Conservation (phyloP, 2,329 filamentous ascomycete genomes). For the Immersiporthe knoxdaviesiana region DNA sequence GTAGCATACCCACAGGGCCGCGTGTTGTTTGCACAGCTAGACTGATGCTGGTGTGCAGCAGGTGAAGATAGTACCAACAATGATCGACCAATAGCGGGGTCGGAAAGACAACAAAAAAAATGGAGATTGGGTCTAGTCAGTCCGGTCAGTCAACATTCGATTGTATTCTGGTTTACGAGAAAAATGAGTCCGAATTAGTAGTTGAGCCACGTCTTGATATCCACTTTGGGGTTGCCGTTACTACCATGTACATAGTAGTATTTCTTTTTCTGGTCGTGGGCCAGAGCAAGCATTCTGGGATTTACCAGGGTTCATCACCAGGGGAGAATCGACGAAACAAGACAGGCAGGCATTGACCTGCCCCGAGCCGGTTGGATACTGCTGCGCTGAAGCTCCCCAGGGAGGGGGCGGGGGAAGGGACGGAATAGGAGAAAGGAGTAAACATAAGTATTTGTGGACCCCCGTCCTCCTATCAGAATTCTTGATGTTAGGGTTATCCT, state of each 20-base stretch:
- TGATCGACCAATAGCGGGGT: background rate
- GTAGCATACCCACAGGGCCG: conserved; percentile 3
- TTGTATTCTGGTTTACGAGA: background rate
- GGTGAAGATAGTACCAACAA: background rate
- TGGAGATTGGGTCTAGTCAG: background rate
- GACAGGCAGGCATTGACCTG: background rate
- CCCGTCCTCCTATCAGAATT: background rate
- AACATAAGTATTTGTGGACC: background rate
- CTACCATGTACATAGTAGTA: background rate
- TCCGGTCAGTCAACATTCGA: background rate
- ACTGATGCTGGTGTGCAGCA: background rate
- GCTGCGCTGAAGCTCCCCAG: background rate
- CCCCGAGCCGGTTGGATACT: no score
- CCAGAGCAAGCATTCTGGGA: background rate
- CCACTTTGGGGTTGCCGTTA: background rate
- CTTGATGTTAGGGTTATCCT: conserved; percentile 4
- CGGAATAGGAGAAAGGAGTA: background rate
- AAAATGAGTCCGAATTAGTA: background rate
- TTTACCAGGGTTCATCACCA: background rate
- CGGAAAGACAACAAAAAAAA: background rate
- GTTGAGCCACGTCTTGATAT: background rate
- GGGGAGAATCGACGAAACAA: background rate
- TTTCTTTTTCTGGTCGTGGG: background rate
- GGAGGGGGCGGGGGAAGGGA: background rate
- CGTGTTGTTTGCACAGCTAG: background rate